phyloP scores from a whole-genome alignment of 176 grass and related monocot species.

The Stipa capillata region DNA sequence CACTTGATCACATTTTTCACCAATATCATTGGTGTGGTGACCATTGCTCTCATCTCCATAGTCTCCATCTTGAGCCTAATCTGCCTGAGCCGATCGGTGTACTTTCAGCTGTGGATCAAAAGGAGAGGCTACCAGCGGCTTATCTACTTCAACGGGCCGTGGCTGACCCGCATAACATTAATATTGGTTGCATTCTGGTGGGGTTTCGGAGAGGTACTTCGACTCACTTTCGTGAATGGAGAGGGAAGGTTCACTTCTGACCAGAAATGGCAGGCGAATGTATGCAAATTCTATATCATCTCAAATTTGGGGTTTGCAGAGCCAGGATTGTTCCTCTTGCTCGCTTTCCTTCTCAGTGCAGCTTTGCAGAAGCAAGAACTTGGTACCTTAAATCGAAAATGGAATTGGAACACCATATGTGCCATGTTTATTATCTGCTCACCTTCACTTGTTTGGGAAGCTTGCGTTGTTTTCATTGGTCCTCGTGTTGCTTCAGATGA shows the following conservation, averaged over 20 bases:
- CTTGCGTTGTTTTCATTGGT: conserved; percentile 52
- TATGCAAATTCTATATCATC: conserved; percentile 78
- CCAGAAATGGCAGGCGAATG: conserved; percentile 39
- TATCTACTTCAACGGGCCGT: conserved; percentile 78
- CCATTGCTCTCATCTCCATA: conserved; percentile 70
- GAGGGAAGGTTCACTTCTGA: conserved; percentile 38
- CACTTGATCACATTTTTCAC: conserved; percentile 52
- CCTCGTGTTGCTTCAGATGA: conserved; percentile 33
- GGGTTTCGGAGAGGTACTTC: conserved; percentile 64
- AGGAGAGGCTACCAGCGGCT: conserved; percentile 50
- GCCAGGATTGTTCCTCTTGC: conserved; percentile 83
- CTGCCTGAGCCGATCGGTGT: conserved; percentile 53
- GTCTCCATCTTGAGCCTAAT: conserved; percentile 53
- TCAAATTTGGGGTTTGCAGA: conserved; percentile 95
- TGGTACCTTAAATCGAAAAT: conserved; percentile 55
- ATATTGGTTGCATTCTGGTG: conserved; percentile 72
- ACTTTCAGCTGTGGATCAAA: conserved; percentile 76
- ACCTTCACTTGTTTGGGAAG: conserved; percentile 54
- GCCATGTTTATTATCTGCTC: conserved; percentile 52
- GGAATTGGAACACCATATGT: conserved; percentile 69
- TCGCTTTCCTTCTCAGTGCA: conserved; percentile 70
- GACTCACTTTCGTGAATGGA: conserved; percentile 66
- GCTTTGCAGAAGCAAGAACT: conserved; percentile 74
- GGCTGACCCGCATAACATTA: conserved; percentile 60
- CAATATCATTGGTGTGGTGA: conserved; percentile 78